Base-by-base conservation (phyloP, 805 yeast species). In the Saccharomyces eubayanus region DNA sequence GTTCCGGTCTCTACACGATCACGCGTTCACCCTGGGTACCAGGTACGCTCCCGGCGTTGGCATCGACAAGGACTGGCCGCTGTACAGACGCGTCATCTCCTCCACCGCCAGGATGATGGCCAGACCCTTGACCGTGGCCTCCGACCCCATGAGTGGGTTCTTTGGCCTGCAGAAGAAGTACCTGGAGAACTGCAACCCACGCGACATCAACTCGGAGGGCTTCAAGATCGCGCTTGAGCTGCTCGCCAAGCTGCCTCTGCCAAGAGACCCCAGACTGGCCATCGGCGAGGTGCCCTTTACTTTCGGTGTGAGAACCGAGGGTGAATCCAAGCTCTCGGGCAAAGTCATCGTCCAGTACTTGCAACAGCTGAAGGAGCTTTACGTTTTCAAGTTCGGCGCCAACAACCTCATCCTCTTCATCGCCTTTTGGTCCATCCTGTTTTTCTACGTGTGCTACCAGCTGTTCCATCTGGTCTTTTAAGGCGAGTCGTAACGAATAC, bases 1-100 rank as follows among this genome's bases (percentile, higher is more conserved):
- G 55, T 67, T 77, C 48, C 70, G 72, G 50, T 64, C 72, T 8
- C 62, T 77, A 56, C 71, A 69, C 62, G 63, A 63, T 6, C 72
- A 72, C 55, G 74, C 80, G 28, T 77, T 77, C 52, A 79, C 71
- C 24, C 65, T 76, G 51, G 81, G 81, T 54, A 77, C 81, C 36
- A 71, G 81, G 64, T 77, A 77, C 54, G 80, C 80, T n/a, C 77
- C 77, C 43, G 80, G 80, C 57, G 81, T 77, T 48, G 80, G 78
- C 55, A 77, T 77, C 53, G 81, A 77, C 59, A 76, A 77, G 62
- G 79, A 77, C 59, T 77, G 81, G 81, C 80, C 80, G 31, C 59
- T 77, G 52, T 73, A 75, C 66, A 72, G 81, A 57, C 74, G 81
- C 60, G 73, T 77, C 36, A 76, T 77, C 52, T 73, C 77, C 36